Base-by-base conservation (phyloP, 306 rosid genomes). In the Rosa lucieae region DNA sequence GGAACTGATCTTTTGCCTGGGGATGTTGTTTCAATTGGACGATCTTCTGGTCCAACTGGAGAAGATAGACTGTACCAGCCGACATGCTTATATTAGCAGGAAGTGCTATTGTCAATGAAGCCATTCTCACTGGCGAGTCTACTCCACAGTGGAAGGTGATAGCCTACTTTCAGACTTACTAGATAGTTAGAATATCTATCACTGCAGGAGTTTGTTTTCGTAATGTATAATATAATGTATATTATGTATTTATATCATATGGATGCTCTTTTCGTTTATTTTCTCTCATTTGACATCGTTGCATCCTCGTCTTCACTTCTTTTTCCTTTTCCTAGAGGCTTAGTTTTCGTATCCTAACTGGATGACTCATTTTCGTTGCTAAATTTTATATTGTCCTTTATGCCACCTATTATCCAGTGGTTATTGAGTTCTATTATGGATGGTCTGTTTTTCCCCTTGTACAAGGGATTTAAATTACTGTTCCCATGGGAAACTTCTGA, bases 111-210 rank as follows among this genome's bases (percentile, higher is more conserved):
- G 99, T 85, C 77, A 96, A 96, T 79, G 99, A 96, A 85, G 99
- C 98, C 77, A 93, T 96, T 85, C 99, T 96, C 82, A 96, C 99
- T 53, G 99, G 99, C 88, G 99, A 96, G 91, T 96, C 99, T 78
- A 96, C 99, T 52, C 99, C 98, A 62, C 99, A 96, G 77, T 96
- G 99, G 99, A 96, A 96, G 99, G 98, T 96, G 89, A 79, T 81
- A 73, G 81, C 73, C 86, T 47, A 72, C 80, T 82, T 77, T 83
- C 91, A 81, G 77, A 71, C 80, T 77, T 79, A 81, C 82, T 83
- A n/a, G 6, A 8, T 67, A 53, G 29, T 77, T 42, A 76, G 37
- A 56, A 40, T 0, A 8, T 46, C 26, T 69, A 63, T 74, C 37
- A 1, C 78, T 76, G n/a, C 32, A 8, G 72, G 26, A 46, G 14